These are phyloP conservation scores for Ophiognomonia clavigignenti-juglandacearum DNA, from an alignment of 2,329 filamentous ascomycete species.

Conservation along the genomic window DNA sequence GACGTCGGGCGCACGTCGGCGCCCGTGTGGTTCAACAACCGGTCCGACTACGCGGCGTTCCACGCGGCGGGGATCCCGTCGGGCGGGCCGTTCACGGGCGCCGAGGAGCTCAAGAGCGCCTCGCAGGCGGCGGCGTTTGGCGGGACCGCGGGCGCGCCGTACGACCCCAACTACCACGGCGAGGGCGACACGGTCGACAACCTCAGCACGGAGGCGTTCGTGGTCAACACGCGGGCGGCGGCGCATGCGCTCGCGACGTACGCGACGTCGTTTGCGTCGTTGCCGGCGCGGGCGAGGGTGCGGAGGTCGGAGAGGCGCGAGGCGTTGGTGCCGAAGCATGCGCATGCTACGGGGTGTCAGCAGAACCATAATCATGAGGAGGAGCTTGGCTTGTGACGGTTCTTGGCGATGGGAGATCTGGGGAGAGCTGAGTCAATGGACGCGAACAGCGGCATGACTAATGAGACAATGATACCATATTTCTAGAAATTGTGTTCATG, in stretches of 20 bases:
- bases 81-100: constrained; percentile 61
- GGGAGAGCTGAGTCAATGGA: no score
- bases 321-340: no score
- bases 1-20: constrained; percentile 45
- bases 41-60: constrained; percentile 60
- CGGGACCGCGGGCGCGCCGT: constrained; percentile 48
- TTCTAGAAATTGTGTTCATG: no score
- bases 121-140: constrained; percentile 57
- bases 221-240: constrained; percentile 39
- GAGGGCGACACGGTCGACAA: constrained; percentile 31
- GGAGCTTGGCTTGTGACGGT: no score
- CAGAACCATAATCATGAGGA: no score
- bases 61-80: constrained; percentile 61
- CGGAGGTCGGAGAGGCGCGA: no score
- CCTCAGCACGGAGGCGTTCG: constrained; percentile 36
- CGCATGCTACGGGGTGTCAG: no score
- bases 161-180: constrained; percentile 42
- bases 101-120: constrained; percentile 46
- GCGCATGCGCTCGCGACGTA: constrained; percentile 37
- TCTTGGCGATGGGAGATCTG: no score
- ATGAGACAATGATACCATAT: no score
- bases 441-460: no score
- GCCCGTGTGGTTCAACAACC: constrained; percentile 53
- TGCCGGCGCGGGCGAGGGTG: constrained; percentile 19
- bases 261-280: constrained; percentile 31